Evolutionary conservation across 768 basidiomycete genomes (phyloP).

Genomic region (Psilocybe cyanescens): DNA sequence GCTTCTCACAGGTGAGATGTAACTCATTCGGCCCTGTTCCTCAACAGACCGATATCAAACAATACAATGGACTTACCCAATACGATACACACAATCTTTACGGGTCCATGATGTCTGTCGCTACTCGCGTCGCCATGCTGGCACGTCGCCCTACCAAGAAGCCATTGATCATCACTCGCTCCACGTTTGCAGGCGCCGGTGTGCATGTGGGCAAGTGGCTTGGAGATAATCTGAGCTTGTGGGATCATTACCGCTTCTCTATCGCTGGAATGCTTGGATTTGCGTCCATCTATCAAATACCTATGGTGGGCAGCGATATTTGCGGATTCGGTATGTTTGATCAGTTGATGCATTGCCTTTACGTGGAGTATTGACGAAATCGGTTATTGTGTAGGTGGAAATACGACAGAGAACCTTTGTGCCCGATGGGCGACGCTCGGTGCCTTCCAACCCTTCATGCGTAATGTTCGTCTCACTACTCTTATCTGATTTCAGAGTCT

Average conservation of each 20-base stretch:
- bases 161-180: constrained; percentile 72
- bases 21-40: not conserved
- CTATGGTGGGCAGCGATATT: constrained; percentile 80
- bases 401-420: constrained; percentile 71
- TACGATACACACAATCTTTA: not conserved
- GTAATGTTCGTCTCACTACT: constrained; percentile 53
- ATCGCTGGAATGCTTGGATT: constrained; percentile 70
- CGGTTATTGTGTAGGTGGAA: constrained; percentile 38
- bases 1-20: not conserved
- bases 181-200: constrained; percentile 72
- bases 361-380: not conserved
- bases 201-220: constrained; percentile 74
- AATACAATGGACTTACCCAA: constrained; percentile 42
- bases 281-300: constrained; percentile 65
- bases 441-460: constrained; percentile 81
- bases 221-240: constrained; percentile 64
- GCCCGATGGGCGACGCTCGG: constrained; percentile 80
- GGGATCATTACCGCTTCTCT: constrained; percentile 61
- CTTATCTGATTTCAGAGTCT: not conserved
- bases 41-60: constrained; percentile 45
- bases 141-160: constrained; percentile 63
- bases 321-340: constrained; percentile 59
- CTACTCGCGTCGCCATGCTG: constrained; percentile 78
- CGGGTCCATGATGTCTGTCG: constrained; percentile 62
- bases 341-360: not conserved